phyloP scores from a whole-genome alignment of 768 basidiomycete genomes.

The Roridomyces roridus region DNA sequence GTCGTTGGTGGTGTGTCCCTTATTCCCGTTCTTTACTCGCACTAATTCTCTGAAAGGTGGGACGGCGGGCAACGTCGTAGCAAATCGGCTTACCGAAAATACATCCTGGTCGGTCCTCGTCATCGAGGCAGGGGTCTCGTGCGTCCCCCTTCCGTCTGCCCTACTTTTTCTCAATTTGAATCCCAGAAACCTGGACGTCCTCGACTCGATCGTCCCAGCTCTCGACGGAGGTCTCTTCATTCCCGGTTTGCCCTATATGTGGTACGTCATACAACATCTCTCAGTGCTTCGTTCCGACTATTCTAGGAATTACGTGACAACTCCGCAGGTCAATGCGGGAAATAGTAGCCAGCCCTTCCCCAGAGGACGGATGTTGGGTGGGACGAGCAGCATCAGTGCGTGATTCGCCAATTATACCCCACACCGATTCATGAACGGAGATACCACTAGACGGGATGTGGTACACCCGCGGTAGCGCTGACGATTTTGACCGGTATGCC shows the following conservation, averaged over 20 bases:
- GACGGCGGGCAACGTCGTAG: conserved; percentile 19
- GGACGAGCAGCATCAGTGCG: conserved; percentile 36
- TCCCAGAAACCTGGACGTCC: conserved; percentile 10
- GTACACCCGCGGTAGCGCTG: conserved; percentile 38
- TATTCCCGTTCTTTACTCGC: neutral
- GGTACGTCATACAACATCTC: no score
- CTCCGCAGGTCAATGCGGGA: conserved; percentile 31
- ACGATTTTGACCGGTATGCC: conserved; percentile 40
- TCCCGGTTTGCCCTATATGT: conserved; percentile 1
- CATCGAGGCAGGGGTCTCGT: conserved; percentile 21
- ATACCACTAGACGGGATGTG: conserved; percentile 38
- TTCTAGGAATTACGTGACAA: conserved; percentile 24
- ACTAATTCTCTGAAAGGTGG: conserved; percentile 9
- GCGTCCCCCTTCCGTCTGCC: neutral
- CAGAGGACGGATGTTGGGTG: conserved; percentile 37
- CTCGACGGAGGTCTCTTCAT: neutral
- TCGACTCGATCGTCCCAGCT: conserved; percentile 17
- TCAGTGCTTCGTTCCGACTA: neutral
- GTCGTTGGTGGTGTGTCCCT: conserved; percentile 5
- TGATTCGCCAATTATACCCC: neutral
- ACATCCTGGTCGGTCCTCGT: conserved; percentile 22
- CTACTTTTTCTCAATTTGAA: neutral
- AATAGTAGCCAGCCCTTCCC: conserved; percentile 29
- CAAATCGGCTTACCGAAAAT: conserved; percentile 25
- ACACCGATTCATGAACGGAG: neutral